phyloP scores from a whole-genome alignment of 1,284 basidiomycete species.

The Cronartium quercuum region DNA sequence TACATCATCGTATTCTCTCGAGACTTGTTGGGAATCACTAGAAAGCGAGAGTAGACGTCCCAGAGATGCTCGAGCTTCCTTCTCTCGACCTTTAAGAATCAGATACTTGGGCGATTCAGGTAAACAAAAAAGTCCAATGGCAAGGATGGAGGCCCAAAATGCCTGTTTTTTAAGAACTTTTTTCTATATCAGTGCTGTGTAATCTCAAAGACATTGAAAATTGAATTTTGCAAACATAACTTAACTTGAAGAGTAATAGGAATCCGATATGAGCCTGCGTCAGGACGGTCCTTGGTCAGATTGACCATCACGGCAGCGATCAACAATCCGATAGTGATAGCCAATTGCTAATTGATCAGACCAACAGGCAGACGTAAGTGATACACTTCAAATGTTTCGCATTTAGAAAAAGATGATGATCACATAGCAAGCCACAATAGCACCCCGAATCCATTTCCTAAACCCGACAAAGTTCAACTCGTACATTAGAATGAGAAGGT shows the following conservation, averaged over 20 bases:
- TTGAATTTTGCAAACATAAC: not conserved
- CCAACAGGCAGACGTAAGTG: not conserved
- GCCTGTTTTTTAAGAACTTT: slow-evolving; percentile 1
- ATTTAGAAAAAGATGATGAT: not conserved
- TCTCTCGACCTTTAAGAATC: slow-evolving; percentile 29
- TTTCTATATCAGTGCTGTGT: not conserved
- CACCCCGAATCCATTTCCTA: slow-evolving; percentile 47
- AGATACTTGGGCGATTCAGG: slow-evolving; percentile 33
- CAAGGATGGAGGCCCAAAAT: slow-evolving; percentile 25
- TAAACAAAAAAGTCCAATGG: slow-evolving; percentile 20
- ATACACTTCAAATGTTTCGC: not conserved
- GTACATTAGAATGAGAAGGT: not conserved
- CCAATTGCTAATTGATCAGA: slow-evolving; percentile 43
- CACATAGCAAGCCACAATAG: slow-evolving; percentile 47
- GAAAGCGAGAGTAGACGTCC: slow-evolving; percentile 17
- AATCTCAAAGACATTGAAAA: not conserved
- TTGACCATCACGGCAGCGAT: slow-evolving; percentile 42
- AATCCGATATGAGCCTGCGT: slow-evolving; percentile 44
- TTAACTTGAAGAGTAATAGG: slow-evolving; percentile 46
- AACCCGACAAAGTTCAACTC: not conserved
- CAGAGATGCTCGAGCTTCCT: slow-evolving; percentile 19
- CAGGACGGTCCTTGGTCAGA: slow-evolving; percentile 41
- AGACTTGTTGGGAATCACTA: slow-evolving; percentile 41
- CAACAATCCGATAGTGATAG: slow-evolving; percentile 45
- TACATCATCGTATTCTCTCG: slow-evolving; percentile 45